These are phyloP conservation scores for Xylaria flabelliformis DNA, from an alignment of 495 filamentous ascomycete genomes.

Conservation along the genomic window DNA sequence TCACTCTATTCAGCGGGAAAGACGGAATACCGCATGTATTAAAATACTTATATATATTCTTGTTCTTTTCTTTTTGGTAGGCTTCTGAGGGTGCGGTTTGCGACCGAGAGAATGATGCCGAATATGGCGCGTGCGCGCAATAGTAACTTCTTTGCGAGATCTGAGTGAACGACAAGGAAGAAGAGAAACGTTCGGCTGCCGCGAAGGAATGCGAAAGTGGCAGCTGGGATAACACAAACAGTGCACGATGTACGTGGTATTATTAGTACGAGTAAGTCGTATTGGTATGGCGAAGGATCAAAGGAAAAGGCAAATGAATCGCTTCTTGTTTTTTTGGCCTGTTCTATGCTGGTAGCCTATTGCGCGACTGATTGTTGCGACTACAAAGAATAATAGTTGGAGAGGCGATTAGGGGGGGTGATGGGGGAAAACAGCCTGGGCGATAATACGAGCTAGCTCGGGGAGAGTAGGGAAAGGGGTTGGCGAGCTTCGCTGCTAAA, in stretches of 20 bases:
- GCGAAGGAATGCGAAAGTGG: slow-evolving; percentile 25
- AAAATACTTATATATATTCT: slow-evolving; percentile 23
- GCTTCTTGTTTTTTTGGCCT: slow-evolving; percentile 16
- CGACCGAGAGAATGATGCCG: slow-evolving; percentile 24
- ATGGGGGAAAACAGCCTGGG: background rate
- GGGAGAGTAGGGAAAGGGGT: slow-evolving; percentile 26
- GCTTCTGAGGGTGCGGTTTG: slow-evolving; percentile 19
- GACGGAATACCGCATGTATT: slow-evolving; percentile 24
- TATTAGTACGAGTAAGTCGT: slow-evolving; percentile 18
- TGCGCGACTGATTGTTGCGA: slow-evolving; percentile 27
- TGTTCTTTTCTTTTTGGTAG: slow-evolving; percentile 2
- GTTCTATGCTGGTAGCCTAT: slow-evolving; percentile 5
- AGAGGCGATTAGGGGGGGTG: slow-evolving; percentile 16
- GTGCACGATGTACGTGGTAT: slow-evolving; percentile 22
- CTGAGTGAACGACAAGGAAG: slow-evolving; percentile 19
- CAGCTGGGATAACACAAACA: slow-evolving; percentile 23
- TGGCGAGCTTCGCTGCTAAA: slow-evolving; percentile 14
- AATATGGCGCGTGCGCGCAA: slow-evolving; percentile 18
- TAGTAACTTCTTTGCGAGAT: slow-evolving; percentile 3
- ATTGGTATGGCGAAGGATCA: slow-evolving; percentile 10
- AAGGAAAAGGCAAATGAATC: slow-evolving; percentile 20
- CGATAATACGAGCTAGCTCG: slow-evolving; percentile 19
- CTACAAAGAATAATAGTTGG: slow-evolving; percentile 12
- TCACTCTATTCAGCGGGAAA: slow-evolving; percentile 25
- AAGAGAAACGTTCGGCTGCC: slow-evolving; percentile 18